Conservation (phyloP, 495 filamentous ascomycete species). For the Podospora didyma region DNA sequence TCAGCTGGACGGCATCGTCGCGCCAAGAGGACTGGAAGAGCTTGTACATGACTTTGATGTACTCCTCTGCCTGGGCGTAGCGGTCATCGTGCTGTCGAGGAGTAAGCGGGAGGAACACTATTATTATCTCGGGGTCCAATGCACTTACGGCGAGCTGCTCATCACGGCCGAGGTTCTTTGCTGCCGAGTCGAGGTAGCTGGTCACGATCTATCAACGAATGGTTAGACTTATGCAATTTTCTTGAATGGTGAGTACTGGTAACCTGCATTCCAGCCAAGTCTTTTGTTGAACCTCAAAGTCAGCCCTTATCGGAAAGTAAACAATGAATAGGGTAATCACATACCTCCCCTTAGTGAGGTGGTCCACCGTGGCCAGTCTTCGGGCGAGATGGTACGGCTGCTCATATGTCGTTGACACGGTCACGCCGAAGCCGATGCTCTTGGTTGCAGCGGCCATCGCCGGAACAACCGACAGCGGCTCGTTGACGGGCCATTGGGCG, state of each 20-base stretch:
- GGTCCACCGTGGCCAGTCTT: constrained; percentile 61
- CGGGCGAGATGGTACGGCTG: constrained; percentile 66
- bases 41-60: constrained; percentile 65
- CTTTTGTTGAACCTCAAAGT: constrained; percentile 15
- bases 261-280: constrained; percentile 55
- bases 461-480: constrained; percentile 40
- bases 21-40: constrained; percentile 67
- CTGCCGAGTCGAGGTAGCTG: constrained; percentile 63
- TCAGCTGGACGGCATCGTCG: constrained; percentile 58
- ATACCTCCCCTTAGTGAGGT: constrained; percentile 57
- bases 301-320: neutral
- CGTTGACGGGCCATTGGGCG: constrained; percentile 65
- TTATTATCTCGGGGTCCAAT: too few relatives aligned
- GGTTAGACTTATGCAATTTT: neutral
- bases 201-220: constrained; percentile 49
- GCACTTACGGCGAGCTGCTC: constrained; percentile 43
- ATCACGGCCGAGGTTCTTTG: constrained; percentile 53
- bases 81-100: constrained; percentile 57
- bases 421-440: constrained; percentile 62
- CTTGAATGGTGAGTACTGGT: too few relatives aligned
- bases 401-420: constrained; percentile 63
- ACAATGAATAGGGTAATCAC: neutral
- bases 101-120: neutral
- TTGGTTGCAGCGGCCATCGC: constrained; percentile 53
- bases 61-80: constrained; percentile 65